Evolutionary conservation across 2,329 filamentous ascomycete genomes (phyloP), one percentile per base, ranked within the genome.

Genomic region (Pezizomycotina sp.): DNA sequence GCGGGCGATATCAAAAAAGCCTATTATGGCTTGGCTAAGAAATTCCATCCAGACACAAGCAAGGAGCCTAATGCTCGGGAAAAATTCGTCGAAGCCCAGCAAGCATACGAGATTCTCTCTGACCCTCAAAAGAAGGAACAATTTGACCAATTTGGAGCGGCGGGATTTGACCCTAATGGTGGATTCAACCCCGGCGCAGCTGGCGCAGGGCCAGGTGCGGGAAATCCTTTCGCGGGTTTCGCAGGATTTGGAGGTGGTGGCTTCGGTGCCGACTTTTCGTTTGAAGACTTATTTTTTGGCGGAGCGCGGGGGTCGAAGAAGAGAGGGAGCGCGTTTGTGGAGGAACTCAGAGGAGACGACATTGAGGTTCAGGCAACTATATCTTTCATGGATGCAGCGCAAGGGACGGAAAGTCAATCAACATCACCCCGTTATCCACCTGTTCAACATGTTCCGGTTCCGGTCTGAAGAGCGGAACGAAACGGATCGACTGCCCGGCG

Each of bases 1-100:
- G 63, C 82, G 3, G 64, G 72, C 42, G 86, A 95, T 22, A 95
- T 98, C 56, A 98, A 98, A 58, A 95, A 93, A 58, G 84, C 89
- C 3, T 98, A 98, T 63, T 98, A 98, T 56, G 81, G 84, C 32
- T 65, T 95, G 41, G 89, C 89, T 13, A 98, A 98, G 60, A 98
- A 95, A 55, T 98, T 73, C 56, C 89, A 98, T 53, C 89, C 89
- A 6, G 89, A 98, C 56, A 95, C 89, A 22, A 98, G 95, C 65
- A 95, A 95, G 58, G 89, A 95, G 50, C 58, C 80, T 2, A 68
- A 64, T n/a, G 84, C 89, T 22, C 95, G 95, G 57, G 89, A 95
- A 52, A 86, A 79, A 52, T 98, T 98, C 53, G 70, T 76, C 46
- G 86, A 93, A 50, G 81, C 91, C 36, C 89, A 98, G 58, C 71